phyloP scores from a whole-genome alignment of 108 stramenopile species.

The Ochromonas danica region DNA sequence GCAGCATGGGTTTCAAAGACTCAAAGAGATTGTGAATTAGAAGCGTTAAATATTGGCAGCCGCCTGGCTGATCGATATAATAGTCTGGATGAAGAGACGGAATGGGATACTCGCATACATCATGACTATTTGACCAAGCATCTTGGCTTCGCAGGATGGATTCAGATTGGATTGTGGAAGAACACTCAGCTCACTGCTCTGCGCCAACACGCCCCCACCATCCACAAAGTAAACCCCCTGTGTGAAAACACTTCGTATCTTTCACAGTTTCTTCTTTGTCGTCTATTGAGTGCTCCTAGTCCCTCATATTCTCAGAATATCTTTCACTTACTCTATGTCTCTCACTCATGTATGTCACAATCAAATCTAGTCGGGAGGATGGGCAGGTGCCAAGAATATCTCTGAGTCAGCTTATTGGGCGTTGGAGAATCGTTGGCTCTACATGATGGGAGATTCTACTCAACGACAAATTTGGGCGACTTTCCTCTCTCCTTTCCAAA shows the following conservation, averaged over 20 bases:
- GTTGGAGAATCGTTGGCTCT: neutral
- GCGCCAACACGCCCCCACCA: neutral
- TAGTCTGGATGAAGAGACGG: conserved; percentile 17
- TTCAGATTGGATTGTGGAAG: conserved; percentile 27
- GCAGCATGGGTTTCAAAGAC: no score
- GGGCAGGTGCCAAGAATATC: neutral
- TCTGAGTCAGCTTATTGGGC: conserved; percentile 11
- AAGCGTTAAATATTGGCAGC: conserved; percentile 1
- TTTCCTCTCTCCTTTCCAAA: neutral
- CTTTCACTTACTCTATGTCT: no score
- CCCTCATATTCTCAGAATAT: no score
- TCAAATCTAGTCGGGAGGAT: no score
- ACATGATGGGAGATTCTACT: conserved; percentile 29
- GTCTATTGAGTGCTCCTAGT: no score
- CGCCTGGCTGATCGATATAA: neutral
- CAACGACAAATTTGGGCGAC: neutral
- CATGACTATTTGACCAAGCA: conserved; percentile 5
- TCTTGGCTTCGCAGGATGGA: conserved; percentile 29
- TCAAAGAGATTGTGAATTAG: conserved; percentile 11
- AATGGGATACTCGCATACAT: conserved; percentile 11
- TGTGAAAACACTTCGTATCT: no score
- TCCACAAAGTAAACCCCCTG: neutral
- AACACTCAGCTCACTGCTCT: neutral
- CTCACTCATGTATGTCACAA: no score
- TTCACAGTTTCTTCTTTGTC: no score